phyloP scores from a whole-genome alignment of 2,329 filamentous ascomycete species.

The Cladorrhinum sp. region DNA sequence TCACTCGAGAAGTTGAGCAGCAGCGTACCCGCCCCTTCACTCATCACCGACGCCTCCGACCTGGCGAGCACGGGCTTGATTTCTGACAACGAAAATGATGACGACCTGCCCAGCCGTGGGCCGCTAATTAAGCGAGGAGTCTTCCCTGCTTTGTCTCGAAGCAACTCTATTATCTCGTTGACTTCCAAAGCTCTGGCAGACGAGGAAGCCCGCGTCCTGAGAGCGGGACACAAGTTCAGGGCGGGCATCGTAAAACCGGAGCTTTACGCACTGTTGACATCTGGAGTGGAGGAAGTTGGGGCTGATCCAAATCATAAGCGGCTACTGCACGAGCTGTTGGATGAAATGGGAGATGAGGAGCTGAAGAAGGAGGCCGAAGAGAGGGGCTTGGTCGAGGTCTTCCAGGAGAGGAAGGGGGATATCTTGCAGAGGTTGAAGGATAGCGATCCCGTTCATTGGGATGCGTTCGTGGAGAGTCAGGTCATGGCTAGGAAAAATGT shows the following conservation, averaged over 20 bases:
- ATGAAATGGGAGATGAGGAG: conserved; percentile 59
- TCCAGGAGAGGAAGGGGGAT: conserved; percentile 55
- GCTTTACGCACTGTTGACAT: conserved; percentile 48
- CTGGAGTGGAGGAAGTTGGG: conserved; percentile 47
- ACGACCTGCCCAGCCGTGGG: conserved; percentile 26
- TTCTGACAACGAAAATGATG: conserved; percentile 50
- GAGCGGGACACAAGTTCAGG: conserved; percentile 56
- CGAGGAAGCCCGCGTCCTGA: conserved; percentile 56
- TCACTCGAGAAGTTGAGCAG: conserved; percentile 5
- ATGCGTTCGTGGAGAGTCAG: conserved; percentile 59
- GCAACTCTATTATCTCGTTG: conserved; percentile 50
- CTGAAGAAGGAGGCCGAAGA: conserved; percentile 51
- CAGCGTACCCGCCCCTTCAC: conserved; percentile 1
- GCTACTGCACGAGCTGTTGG: conserved; percentile 60
- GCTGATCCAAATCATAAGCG: conserved; percentile 49
- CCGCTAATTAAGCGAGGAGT: conserved; percentile 43
- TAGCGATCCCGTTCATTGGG: conserved; percentile 65
- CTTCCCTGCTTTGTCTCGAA: conserved; percentile 44
- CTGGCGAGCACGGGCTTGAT: conserved; percentile 7
- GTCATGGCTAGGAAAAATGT: conserved; percentile 57
- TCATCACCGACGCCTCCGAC: conserved; percentile 22
- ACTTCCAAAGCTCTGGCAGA: conserved; percentile 52
- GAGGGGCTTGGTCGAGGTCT: conserved; percentile 59
- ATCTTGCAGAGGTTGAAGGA: conserved; percentile 51
- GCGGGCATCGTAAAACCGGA: conserved; percentile 51